Evolutionary conservation across 2,329 filamentous ascomycete genomes (phyloP), one percentile per base, ranked within the genome.

Genomic region (Capronia americana): DNA sequence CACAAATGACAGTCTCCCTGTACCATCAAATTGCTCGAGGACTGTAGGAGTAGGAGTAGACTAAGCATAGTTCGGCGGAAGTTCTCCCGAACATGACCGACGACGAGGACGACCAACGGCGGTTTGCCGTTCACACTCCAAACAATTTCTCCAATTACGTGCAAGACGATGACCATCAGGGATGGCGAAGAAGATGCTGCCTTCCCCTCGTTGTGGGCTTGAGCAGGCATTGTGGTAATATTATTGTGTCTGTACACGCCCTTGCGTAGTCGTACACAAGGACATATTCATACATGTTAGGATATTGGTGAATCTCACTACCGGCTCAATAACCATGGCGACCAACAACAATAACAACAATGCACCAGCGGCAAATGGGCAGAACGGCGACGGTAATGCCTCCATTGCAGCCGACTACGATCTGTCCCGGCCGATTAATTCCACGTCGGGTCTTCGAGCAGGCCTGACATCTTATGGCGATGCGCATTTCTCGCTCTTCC

Each of bases 401-500:
- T 55, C 53, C 17, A 63, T 57, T 58, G 23, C 59, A 1, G 48
- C 38, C 20, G 82, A 90, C 75, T 91, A 90, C 72, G 81, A 90
- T 72, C 83, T 90, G 17, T 79, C 80, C 20, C 80, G 75, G 1
- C 83, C 86, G 1, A 84, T 90, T 61, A 72, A 77, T 26, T 78
- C 82, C 48, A 76, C 78, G 34, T 76, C 80, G 0, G 89, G 89
- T 6, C 80, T 92, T 32, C 84, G 88, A 7, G 87, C 88, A 71
- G 87, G 87, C 1, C 82, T 92, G 0, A 84, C 89, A 2, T 87
- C 86, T 0, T 92, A 92, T 71, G 90, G 90, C 53, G 90, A 92
- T 71, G 82, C 88, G 6, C 90, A 92, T 77, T 92, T 92, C 79
- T 90, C 88, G 0, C 83, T 92, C 1, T 92, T 92, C 73, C 82